phyloP scores from a whole-genome alignment of 2,329 filamentous ascomycete species.

The Cercospora sp. region DNA sequence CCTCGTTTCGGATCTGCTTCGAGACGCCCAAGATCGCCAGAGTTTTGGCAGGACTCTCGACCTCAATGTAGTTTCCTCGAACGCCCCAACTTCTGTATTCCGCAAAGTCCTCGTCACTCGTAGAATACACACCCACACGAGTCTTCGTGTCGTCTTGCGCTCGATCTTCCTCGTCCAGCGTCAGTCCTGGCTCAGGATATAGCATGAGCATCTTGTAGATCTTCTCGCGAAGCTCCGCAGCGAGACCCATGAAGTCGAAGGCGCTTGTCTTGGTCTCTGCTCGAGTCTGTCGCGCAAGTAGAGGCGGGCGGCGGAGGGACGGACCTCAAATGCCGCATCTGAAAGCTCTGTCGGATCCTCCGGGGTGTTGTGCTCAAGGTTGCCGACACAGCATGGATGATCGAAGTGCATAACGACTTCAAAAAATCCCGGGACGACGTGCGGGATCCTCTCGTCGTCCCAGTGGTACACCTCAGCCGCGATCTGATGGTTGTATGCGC shows the following conservation, averaged over 20 bases:
- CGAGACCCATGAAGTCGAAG: not conserved
- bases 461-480: not conserved
- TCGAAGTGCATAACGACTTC: not conserved
- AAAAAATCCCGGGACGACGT: not conserved
- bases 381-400: not conserved
- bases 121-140: no score
- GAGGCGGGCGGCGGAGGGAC: not conserved
- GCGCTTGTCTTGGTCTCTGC: not conserved
- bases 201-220: not conserved
- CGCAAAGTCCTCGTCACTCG: no score
- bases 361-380: not conserved
- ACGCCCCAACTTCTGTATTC: no score
- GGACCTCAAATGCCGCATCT: not conserved
- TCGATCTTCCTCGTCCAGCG: not conserved
- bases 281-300: not conserved
- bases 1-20: not conserved
- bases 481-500: not conserved
- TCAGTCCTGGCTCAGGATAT: not conserved
- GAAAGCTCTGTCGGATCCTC: not conserved
- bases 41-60: not conserved
- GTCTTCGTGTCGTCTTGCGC: not conserved
- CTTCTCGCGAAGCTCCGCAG: not conserved
- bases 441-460: not conserved
- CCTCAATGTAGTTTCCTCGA: not conserved
- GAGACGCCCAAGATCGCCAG: not conserved